A percentile compares a stretch with the other conserved stretches of the same genome.
phyloP scores from a whole-genome alignment of 2,329 filamentous ascomycete genomes.

The Epichloe elymi region DNA sequence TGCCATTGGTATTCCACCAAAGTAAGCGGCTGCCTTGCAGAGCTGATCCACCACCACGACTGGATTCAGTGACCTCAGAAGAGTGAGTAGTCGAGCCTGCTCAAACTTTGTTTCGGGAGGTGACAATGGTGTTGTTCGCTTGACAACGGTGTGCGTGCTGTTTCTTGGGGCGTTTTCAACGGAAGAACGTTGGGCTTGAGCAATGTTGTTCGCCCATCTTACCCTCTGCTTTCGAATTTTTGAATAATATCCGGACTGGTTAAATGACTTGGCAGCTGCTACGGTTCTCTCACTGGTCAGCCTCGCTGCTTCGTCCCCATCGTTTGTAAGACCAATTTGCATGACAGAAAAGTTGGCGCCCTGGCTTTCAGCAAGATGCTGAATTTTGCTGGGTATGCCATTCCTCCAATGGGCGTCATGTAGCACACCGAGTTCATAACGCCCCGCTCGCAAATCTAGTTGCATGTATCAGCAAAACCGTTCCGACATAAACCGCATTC shows the following conservation, averaged over 20 bases:
- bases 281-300: constrained; percentile 49
- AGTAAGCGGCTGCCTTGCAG: constrained; percentile 49
- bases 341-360: constrained; percentile 51
- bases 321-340: constrained; percentile 41
- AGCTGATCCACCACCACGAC: constrained; percentile 46
- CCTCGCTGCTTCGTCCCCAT: constrained; percentile 42
- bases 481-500: background rate
- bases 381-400: constrained; percentile 48
- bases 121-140: constrained; percentile 7
- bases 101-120: constrained; percentile 42
- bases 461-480: background rate
- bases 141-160: background rate
- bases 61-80: constrained; percentile 43
- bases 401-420: constrained; percentile 30
- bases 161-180: background rate
- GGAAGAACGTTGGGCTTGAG: background rate
- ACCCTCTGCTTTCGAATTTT: constrained; percentile 19
- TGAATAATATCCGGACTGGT: constrained; percentile 39
- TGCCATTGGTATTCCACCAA: constrained; percentile 45
- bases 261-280: constrained; percentile 42
- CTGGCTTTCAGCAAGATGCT: constrained; percentile 41
- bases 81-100: constrained; percentile 44
- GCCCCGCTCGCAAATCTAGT: background rate
- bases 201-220: background rate
- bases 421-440: background rate